Percentiles rank a stretch among this genome's conserved stretches.
Evolutionary conservation across 441 rosid species (phyloP).

Genomic region (Codiaeum variegatum): DNA sequence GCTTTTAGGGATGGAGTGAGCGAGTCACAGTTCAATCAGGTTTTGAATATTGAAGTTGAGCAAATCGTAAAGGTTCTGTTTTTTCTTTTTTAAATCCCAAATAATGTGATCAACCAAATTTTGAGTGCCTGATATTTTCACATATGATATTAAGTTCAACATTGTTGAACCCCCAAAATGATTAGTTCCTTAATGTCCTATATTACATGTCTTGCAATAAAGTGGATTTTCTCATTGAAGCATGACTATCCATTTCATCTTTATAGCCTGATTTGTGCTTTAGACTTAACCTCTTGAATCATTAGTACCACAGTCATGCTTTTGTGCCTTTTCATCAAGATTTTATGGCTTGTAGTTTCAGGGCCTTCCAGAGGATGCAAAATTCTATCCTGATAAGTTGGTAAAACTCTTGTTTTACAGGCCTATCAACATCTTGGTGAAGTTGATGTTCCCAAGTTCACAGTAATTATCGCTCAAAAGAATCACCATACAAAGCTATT

Average conservation of each 20-base stretch:
- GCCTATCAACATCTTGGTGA: slow-evolving; percentile 78
- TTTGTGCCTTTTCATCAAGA: neutral
- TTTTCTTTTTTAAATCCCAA: neutral
- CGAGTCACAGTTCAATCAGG: slow-evolving; percentile 85
- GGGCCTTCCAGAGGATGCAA: neutral
- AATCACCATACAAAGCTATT: slow-evolving; percentile 86
- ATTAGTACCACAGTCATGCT: neutral
- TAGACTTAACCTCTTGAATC: neutral
- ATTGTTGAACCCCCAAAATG: neutral
- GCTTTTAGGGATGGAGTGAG: slow-evolving; percentile 80
- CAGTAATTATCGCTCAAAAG: slow-evolving; percentile 84
- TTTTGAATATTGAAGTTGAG: slow-evolving; percentile 76
- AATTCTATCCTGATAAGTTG: neutral
- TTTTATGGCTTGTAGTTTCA: neutral
- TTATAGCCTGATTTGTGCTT: neutral
- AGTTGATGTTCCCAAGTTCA: slow-evolving; percentile 70
- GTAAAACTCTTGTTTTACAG: slow-evolving; percentile 32
- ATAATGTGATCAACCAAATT: neutral
- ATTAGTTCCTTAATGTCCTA: neutral
- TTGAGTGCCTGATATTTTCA: neutral
- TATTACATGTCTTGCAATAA: neutral
- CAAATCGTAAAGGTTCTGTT: slow-evolving; percentile 70
- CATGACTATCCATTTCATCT: neutral
- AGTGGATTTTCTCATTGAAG: neutral
- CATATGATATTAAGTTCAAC: slow-evolving; percentile 4